Evolutionary conservation across 2,329 filamentous ascomycete species (phyloP).

Genomic region (Arthrobotrys megalospora): DNA sequence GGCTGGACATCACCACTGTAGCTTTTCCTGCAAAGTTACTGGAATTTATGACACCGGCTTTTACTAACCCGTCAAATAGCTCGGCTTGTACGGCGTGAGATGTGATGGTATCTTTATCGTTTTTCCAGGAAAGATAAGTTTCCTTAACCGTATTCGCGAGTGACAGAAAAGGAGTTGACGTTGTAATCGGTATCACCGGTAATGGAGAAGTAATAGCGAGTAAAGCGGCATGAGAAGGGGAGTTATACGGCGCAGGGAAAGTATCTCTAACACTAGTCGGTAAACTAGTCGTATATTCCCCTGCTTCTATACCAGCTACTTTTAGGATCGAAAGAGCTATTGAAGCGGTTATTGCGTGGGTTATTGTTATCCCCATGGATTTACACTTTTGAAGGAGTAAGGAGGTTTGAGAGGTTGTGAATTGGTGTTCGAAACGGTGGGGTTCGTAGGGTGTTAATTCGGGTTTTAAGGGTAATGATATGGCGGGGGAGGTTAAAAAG

Average conservation of each 20-base stretch:
- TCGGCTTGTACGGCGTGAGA: neutral
- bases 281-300: neutral
- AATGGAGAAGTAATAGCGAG: neutral
- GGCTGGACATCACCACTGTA: neutral
- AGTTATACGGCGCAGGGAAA: constrained; percentile 13
- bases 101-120: constrained; percentile 5
- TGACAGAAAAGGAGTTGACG: neutral
- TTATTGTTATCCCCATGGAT: constrained; percentile 14
- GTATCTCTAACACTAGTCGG: neutral
- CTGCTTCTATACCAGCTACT: neutral
- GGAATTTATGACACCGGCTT: neutral
- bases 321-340: constrained; percentile 9
- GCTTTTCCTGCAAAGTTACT: neutral
- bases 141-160: neutral
- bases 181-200: neutral
- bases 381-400: constrained; percentile 17
- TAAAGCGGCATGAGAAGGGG: neutral
- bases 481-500: neutral
- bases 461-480: neutral
- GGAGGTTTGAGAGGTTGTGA: constrained; percentile 5
- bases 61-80: neutral
- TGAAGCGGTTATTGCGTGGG: constrained; percentile 19
- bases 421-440: neutral
- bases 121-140: neutral
- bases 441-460: neutral